Base-by-base conservation (phyloP, 805 yeast species). In the Candida vaughaniae region DNA sequence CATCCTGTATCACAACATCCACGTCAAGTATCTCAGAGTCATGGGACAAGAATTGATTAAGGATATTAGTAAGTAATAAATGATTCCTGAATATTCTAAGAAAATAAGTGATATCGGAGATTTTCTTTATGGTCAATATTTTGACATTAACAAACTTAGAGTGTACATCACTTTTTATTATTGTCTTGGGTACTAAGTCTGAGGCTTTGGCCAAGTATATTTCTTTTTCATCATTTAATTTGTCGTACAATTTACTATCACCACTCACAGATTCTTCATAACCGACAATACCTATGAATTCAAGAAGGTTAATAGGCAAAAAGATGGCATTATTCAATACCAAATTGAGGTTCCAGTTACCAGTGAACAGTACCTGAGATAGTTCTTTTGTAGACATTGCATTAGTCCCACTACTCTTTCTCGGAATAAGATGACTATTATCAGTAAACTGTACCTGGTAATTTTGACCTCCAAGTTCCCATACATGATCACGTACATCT, bases 1-100 rank as follows among this genome's bases (percentile, higher is more conserved):
- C 22, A 3, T 51, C 43, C 16, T 43, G 14, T 4, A 31, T 15
- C 20, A 16, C 11, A 11, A 17, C 25, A 17, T 18, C 16, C 3
- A 18, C 8, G 17, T 31, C 26, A n/a, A 18, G 12, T 6, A 22
- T 10, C 4, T 15, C 10, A 12, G 16, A 33, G 15, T 31, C 7
- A 7, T 12, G 10, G 15, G 7, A 8, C 4, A 19, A 12, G 4
- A 43, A 16, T 25, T 35, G 39, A 6, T 26, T 25, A 7, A 48
- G 29, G 31, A 56, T 18, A 34, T 55, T 64, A 12, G 48, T 42
- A 20, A 68, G 45, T 2, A 60, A 56, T 16, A 60, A 22, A 31
- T 52, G 59, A 42, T 60, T 67, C 7, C 73, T 47, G 9, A 64
- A 45, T 1, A 56, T 46, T 2, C 65, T 58, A 2, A 67, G 31